phyloP scores from a whole-genome alignment of 2,329 filamentous ascomycete genomes.

The Cladorrhinum sp. region DNA sequence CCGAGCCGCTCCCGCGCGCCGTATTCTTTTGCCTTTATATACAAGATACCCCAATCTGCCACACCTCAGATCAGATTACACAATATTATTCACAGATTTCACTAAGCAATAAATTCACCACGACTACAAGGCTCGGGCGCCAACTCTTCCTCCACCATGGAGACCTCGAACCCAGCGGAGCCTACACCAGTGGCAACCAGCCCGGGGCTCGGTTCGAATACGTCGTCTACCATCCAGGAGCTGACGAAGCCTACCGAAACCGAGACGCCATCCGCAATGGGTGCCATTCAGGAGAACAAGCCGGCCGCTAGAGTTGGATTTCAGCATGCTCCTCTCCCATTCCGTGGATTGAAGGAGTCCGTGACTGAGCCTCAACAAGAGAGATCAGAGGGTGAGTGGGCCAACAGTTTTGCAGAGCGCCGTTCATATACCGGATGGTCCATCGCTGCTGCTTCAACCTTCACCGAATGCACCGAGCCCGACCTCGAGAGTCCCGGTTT shows the following conservation, averaged over 20 bases:
- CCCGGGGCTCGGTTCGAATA: neutral
- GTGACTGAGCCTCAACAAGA: slow-evolving; percentile 4
- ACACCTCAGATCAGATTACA: neutral
- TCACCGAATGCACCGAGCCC: slow-evolving; percentile 18
- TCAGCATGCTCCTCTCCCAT: neutral
- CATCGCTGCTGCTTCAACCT: slow-evolving; percentile 14
- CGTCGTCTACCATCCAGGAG: neutral
- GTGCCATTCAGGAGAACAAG: slow-evolving; percentile 14
- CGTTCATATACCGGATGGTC: slow-evolving; percentile 20
- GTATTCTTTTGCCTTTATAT: neutral
- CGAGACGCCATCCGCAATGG: neutral
- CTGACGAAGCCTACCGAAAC: neutral
- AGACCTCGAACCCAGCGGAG: neutral
- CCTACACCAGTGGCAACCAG: neutral
- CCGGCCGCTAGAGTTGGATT: neutral
- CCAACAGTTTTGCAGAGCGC: slow-evolving; percentile 3
- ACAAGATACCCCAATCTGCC: neutral
- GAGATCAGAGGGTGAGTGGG: slow-evolving; percentile 11
- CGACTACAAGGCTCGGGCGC: neutral
- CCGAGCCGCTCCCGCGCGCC: too few species aligned
- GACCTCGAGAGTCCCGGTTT: slow-evolving; percentile 15
- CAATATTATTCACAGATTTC: too few species aligned
- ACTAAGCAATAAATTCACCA: too few species aligned
- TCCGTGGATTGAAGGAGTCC: slow-evolving; percentile 16
- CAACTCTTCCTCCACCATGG: neutral